Evolutionary conservation across 163 green algal genomes (phyloP).

Genomic region (Scenedesmus sp.): DNA sequence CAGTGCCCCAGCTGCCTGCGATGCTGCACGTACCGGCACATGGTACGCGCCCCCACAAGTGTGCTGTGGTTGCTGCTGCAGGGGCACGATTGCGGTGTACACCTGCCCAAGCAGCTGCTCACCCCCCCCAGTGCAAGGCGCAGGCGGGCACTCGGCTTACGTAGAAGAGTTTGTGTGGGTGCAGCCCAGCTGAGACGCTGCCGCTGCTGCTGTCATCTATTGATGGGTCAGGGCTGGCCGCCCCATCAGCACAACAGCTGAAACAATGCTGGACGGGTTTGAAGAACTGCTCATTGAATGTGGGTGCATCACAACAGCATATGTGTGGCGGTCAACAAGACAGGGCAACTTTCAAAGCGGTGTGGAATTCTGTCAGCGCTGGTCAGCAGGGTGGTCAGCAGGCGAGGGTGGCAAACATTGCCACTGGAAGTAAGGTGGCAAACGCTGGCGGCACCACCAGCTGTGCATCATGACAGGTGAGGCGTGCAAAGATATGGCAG

Average conservation of each 20-base stretch:
- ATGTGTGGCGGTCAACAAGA: not conserved
- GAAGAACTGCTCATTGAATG: not conserved
- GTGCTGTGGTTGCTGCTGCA: constrained; percentile 26
- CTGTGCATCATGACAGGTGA: not conserved
- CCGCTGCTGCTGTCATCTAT: not conserved
- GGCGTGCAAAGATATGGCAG: not conserved
- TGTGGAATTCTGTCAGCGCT: no score
- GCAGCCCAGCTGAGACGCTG: constrained; percentile 61
- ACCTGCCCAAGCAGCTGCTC: constrained; percentile 75
- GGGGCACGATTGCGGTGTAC: constrained; percentile 83
- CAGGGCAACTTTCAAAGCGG: not conserved
- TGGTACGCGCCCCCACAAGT: not conserved
- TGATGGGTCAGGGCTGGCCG: no score
- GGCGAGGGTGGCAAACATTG: no score
- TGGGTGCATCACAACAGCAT: not conserved
- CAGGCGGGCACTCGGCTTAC: constrained; percentile 63
- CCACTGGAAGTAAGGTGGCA: not conserved
- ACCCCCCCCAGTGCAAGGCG: not conserved
- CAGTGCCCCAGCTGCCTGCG: no score
- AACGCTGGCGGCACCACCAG: not conserved
- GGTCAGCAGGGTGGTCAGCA: no score
- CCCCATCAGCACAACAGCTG: not conserved
- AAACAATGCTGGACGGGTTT: not conserved
- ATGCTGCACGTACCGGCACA: not conserved
- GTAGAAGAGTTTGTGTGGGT: constrained; percentile 90